Base-by-base conservation (phyloP, 352 stramenopile species). In the Phytopythium montanum region DNA sequence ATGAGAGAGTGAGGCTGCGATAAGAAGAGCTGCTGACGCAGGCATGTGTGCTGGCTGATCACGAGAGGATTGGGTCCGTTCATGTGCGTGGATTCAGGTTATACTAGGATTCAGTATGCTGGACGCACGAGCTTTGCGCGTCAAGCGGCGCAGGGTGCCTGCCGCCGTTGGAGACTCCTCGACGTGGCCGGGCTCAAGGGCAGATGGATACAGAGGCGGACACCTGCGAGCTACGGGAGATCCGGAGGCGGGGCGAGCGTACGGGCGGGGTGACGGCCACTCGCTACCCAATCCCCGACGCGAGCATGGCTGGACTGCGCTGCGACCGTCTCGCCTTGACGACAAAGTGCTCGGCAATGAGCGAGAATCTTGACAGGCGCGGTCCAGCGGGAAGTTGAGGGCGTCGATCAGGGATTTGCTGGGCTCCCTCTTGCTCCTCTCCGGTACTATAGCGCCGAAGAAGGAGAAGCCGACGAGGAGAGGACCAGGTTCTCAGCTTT, bases 1-100 rank as follows among this genome's bases (percentile, higher is more conserved):
- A 60, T 60, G 56, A 46, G 25, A 56, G 54, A 72, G 61, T 68
- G 65, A 72, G 21, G 41, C 31, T 36, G 42, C 10, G 3, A 33
- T 31, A 2, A 21, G 21, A 51, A 51, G 18, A 23, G 39, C 16
- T 21, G 39, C 14, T 46, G 39, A 46, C 39, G 18, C 14, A 44
- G 18, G 38, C 39, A 14, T 8, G 25, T 25, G 39, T 9, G 14
- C 16, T 18, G 19, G 19, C 9, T 46, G 39, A 46, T 46, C 39
- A n/a, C n/a, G n/a, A n/a, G n/a, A n/a, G n/a, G n/a, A 18, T 13
- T 39, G 10, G 12, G 18, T 13, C 34, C 2, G 10, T 9, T 18
- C 39, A 46, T 46, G 39, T 46, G 19, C 6, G 18, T 14, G 39
- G 39, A 10, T n/a, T 46, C 42, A 18, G n/a, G 12, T 4, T 23